phyloP scores from a whole-genome alignment of 495 filamentous ascomycete species.

The Hypoxylon lienhwacheense region DNA sequence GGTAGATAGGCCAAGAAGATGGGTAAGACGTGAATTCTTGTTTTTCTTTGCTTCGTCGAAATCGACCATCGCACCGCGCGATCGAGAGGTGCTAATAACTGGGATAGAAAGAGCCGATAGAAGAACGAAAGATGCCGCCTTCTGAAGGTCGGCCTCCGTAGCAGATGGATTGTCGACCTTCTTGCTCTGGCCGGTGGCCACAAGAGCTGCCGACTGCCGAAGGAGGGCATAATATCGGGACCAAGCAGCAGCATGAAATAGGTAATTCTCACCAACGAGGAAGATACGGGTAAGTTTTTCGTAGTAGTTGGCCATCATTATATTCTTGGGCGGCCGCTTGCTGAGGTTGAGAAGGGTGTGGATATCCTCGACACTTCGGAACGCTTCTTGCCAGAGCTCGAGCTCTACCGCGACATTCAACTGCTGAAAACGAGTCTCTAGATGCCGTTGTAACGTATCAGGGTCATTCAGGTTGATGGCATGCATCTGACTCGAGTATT shows the following conservation, averaged over 20 bases:
- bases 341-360: constrained; percentile 97
- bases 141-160: constrained; percentile 81
- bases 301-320: constrained; percentile 99
- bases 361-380: constrained; percentile 98
- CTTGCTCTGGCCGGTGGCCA: constrained; percentile 85
- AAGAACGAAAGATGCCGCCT: constrained; percentile 91
- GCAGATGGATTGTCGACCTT: constrained; percentile 89
- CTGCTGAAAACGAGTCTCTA: constrained; percentile 98
- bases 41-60: constrained; percentile 97
- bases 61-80: constrained; percentile 91
- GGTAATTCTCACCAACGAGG: constrained; percentile 97
- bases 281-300: constrained; percentile 98
- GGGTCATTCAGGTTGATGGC: constrained; percentile 98
- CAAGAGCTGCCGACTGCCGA: constrained; percentile 80
- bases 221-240: constrained; percentile 95
- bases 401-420: constrained; percentile 97
- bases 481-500: constrained; percentile 98
- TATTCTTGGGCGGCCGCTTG: constrained; percentile 98
- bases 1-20: constrained; percentile 88
- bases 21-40: constrained; percentile 96
- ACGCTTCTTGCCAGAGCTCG: constrained; percentile 98
- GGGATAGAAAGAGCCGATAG: constrained; percentile 93
- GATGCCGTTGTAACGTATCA: constrained; percentile 92
- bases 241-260: constrained; percentile 98
- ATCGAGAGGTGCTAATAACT: constrained; percentile 97